Evolutionary conservation across 305 asterid genomes (phyloP), one percentile per base, ranked within the genome.

Genomic region (Fraxinus floribunda): DNA sequence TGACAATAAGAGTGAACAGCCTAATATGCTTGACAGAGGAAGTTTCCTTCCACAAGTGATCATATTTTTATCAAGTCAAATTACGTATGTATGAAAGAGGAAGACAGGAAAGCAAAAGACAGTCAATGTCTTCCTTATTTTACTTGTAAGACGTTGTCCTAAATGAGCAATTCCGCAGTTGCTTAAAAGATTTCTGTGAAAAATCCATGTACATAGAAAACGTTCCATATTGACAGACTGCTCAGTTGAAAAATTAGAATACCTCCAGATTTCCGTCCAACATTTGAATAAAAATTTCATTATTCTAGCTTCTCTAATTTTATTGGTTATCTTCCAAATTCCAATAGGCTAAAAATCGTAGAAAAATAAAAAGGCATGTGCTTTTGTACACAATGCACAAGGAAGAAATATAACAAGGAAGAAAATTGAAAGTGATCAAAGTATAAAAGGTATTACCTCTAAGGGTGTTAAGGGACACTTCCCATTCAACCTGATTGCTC

Each of bases 381-480:
- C 34, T 64, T 55, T 64, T n/a, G 3, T 22, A 2, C 73, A 22
- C 73, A 30, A 29, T 1, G 39, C 75, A 24, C 36, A 26, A 11
- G 74, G 5, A 34, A 18, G 64, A 79, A 66, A 76, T 11, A 62
- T 10, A 44, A 26, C 38, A 30, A 29, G 75, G 6, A 34, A 18
- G 66, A 79, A 68, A 76, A 20, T 11, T 35, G 20, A 57, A 52
- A 39, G 10, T 73, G 2, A 24, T 9, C 11, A 5, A 70, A 36
- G 3, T 3, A 52, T 52, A 57, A 29, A 75, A 81, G 76, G 79
- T 57, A 76, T 34, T 87, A 96, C 99, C 98, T 96, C 99, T 86
- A 96, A 84, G 81, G 99, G 99, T 39, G 98, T 92, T 75, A 96
- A 82, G 15, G 99, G 99, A 79, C 99, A 96, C 78, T 94, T 96